Evolutionary conservation across 305 asterid genomes (phyloP).

Genomic region (Solanum hybrid): DNA sequence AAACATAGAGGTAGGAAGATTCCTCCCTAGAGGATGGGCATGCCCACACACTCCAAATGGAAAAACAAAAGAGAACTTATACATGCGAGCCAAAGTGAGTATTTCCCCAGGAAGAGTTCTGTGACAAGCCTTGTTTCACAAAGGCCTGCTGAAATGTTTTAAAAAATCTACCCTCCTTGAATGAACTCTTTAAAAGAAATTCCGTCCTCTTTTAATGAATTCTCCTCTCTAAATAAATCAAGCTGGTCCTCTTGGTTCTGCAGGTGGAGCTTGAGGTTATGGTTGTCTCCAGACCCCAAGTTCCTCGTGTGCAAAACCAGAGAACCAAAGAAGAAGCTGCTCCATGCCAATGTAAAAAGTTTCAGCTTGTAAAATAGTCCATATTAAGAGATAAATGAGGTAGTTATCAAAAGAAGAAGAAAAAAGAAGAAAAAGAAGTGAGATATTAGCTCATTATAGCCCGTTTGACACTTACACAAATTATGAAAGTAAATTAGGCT

Average conservation of each 20-base stretch:
- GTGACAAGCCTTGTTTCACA: not conserved
- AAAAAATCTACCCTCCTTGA: not conserved
- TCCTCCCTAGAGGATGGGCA: not conserved
- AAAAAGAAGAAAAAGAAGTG: not conserved
- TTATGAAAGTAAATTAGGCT: not conserved
- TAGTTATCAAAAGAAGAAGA: not conserved
- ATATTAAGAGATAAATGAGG: not conserved
- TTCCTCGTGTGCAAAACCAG: not conserved
- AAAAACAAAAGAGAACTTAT: not conserved
- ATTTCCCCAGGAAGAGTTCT: not conserved
- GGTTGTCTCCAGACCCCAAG: conserved; percentile 5
- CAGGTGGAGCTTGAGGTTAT: not conserved
- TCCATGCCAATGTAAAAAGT: not conserved
- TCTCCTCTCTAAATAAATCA: not conserved
- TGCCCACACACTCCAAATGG: not conserved
- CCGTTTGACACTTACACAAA: not conserved
- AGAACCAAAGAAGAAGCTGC: not conserved
- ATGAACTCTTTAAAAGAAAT: not conserved
- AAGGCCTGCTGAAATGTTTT: not conserved
- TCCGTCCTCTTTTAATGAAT: not conserved
- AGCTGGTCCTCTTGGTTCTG: not conserved
- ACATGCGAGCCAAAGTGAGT: not conserved
- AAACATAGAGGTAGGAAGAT: not conserved
- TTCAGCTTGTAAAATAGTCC: not conserved
- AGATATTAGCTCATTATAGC: not conserved